These are phyloP conservation scores for Oldenlandia corymbosa DNA, from an alignment of 257 asterid species.

Conservation along the genomic window DNA sequence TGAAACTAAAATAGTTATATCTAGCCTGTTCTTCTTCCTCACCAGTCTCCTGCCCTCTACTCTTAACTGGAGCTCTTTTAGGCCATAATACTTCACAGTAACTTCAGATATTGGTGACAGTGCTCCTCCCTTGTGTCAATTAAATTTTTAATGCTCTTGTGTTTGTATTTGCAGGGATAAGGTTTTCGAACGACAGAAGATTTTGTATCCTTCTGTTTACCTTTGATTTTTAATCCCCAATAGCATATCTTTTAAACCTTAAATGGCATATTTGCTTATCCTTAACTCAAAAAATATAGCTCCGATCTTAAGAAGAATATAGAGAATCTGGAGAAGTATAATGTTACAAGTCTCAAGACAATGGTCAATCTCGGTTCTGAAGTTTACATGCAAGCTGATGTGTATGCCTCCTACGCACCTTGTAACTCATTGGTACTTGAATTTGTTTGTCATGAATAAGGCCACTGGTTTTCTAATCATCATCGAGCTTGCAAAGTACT, in stretches of 20 bases:
- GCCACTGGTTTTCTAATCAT: background rate
- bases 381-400: slow-evolving; percentile 82
- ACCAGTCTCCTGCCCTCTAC: too few relatives aligned
- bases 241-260: background rate
- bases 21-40: too few relatives aligned
- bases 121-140: background rate
- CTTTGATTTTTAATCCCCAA: background rate
- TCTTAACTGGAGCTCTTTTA: too few relatives aligned
- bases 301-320: slow-evolving; percentile 76
- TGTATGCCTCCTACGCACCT: slow-evolving; percentile 40
- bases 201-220: slow-evolving; percentile 66
- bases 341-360: slow-evolving; percentile 66
- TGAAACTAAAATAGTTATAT: background rate
- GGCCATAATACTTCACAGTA: background rate
- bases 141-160: background rate
- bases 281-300: slow-evolving; percentile 44
- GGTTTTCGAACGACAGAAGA: slow-evolving; percentile 76
- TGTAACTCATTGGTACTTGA: background rate
- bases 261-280: slow-evolving; percentile 17
- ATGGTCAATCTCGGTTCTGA: slow-evolving; percentile 89
- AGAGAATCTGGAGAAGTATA: slow-evolving; percentile 78
- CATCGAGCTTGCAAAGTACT: background rate
- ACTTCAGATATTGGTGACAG: background rate
- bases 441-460: background rate
- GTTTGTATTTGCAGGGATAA: slow-evolving; percentile 63